Evolutionary conservation across 2,329 filamentous ascomycete genomes (phyloP), one percentile per base, ranked within the genome.

Genomic region (Gaeumannomyces sp.): DNA sequence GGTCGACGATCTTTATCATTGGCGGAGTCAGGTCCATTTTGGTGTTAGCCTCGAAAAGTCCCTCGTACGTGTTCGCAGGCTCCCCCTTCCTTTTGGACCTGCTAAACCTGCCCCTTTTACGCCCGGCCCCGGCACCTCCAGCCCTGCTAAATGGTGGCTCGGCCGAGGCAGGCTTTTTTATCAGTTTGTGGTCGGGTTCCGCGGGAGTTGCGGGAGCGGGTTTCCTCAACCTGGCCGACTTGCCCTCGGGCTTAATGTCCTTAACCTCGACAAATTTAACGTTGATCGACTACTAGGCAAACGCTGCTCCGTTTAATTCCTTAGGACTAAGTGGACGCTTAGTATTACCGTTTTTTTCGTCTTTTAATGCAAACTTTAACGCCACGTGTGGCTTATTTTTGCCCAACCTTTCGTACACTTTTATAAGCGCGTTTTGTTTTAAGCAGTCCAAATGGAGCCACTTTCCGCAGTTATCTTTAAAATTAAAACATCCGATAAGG

Each of bases 381-480:
- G 29, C 29, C 58, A 76, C 72, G 69, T 85, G 81, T 3, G 84
- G 82, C 67, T 78, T 83, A 65, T 81, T 78, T 63, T 73, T 76
- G 53, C 84, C 83, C 10, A 87, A 75, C 63, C 78, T 77, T 33
- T 80, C 75, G 70, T 78, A 85, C 0, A 83, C 80, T 33, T 77
- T 77, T 70, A 77, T 74, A 16, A 88, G 77, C 4, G 82, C 78
- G 22, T 85, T 81, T 69, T 86, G 80, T 45, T 80, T 76, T 22
- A 89, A 76, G 69, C 87, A 89, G 59, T 86, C 81, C 65, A 85
- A 80, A 69, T 89, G 87, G 66, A 89, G 80, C 87, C 87, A 89
- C 64, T 80, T 81, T 63, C 80, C 80, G 71, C 87, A 89, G 2
- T 74, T 71, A 16, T 79, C 70, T 65, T 81, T 81, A 11, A 16